These are phyloP conservation scores for Trichosporon asahii DNA, from an alignment of 1,284 basidiomycete species.

Conservation along the genomic window DNA sequence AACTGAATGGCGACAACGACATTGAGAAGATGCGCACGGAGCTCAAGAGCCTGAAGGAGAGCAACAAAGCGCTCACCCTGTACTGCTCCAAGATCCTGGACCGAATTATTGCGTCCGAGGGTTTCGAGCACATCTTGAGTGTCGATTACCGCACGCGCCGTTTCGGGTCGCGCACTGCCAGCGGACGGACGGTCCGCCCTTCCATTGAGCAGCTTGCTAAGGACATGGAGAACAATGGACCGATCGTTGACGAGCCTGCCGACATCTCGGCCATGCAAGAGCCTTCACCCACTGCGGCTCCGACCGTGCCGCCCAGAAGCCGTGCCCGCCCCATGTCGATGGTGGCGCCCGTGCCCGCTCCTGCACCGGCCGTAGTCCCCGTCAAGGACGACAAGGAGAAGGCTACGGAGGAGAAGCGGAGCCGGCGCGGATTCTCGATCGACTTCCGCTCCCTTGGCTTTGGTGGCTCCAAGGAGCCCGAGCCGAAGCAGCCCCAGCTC, in stretches of 20 bases:
- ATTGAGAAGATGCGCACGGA: constrained; percentile 72
- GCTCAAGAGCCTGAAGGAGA: constrained; percentile 85
- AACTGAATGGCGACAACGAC: constrained; percentile 64
- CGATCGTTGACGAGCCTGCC: not conserved
- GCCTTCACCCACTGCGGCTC: not conserved
- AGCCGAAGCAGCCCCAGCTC: constrained; percentile 29
- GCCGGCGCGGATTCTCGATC: constrained; percentile 47
- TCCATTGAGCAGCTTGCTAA: constrained; percentile 16
- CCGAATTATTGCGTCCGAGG: constrained; percentile 86
- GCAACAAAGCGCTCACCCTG: constrained; percentile 86
- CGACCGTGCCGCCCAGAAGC: constrained; percentile 1
- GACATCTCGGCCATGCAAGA: not conserved
- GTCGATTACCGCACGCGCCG: constrained; percentile 65
- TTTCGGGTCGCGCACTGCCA: constrained; percentile 14
- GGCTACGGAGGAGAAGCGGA: constrained; percentile 32
- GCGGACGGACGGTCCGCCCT: constrained; percentile 6
- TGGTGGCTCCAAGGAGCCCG: constrained; percentile 31
- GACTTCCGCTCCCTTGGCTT: constrained; percentile 49
- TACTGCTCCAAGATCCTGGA: constrained; percentile 96
- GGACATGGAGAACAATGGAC: constrained; percentile 19
- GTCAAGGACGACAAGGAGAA: constrained; percentile 11
- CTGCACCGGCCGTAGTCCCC: not conserved
- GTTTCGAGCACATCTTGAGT: constrained; percentile 88
- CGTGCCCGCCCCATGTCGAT: constrained; percentile 6
- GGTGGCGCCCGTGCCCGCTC: not conserved